phyloP scores from a whole-genome alignment of 2,329 filamentous ascomycete genomes.

The Pseudogymnoascus sp. region DNA sequence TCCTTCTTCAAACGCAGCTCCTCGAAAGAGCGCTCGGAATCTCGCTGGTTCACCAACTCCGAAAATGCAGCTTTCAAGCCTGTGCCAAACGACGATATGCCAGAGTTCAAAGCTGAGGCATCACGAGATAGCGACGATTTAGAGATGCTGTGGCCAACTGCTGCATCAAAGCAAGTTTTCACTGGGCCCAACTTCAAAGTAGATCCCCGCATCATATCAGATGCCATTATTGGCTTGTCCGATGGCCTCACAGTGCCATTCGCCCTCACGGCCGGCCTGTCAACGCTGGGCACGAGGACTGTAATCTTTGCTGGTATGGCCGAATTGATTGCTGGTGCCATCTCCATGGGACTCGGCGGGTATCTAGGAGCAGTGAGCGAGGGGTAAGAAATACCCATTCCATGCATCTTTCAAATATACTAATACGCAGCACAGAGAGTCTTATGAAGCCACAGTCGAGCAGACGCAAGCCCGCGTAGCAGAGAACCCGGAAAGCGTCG shows the following conservation, averaged over 20 bases:
- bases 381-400: constrained; percentile 23
- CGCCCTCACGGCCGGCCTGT: constrained; percentile 52
- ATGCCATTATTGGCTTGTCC: constrained; percentile 54
- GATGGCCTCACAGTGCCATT: constrained; percentile 59
- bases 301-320: constrained; percentile 53
- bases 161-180: background rate
- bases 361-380: constrained; percentile 48
- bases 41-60: background rate
- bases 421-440: constrained; percentile 21
- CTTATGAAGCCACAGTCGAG: constrained; percentile 24
- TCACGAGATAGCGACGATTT: background rate
- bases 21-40: background rate
- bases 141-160: constrained; percentile 3
- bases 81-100: background rate
- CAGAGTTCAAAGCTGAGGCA: background rate
- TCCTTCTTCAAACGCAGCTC: constrained; percentile 5
- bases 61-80: background rate
- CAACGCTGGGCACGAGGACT: constrained; percentile 40
- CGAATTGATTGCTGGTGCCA: constrained; percentile 53
- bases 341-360: constrained; percentile 56
- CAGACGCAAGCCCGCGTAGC: constrained; percentile 24
- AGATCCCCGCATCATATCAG: constrained; percentile 34
- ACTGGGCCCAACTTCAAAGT: constrained; percentile 15
- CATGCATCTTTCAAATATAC: background rate
- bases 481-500: constrained; percentile 22